Conservation (phyloP, 108 stramenopile genomes). For the Cyclotella baltica region DNA sequence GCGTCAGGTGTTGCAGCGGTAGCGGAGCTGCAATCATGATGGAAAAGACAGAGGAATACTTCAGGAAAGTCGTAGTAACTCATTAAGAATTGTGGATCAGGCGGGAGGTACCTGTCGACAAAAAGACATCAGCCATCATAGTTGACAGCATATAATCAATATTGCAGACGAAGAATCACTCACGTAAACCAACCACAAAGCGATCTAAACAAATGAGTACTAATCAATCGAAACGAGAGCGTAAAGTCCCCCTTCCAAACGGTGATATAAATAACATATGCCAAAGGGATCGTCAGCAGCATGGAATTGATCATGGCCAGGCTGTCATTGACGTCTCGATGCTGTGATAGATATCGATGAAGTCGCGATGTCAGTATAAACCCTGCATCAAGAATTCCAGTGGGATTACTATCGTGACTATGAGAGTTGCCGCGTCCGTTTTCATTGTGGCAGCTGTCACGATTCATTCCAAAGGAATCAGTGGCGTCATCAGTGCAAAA, state of each 20-base stretch:
- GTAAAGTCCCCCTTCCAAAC: conserved; percentile 47
- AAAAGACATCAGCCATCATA: neutral
- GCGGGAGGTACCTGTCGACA: conserved; percentile 39
- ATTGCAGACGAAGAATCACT: neutral
- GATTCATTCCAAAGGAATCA: too few species aligned
- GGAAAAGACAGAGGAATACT: conserved; percentile 35
- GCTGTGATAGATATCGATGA: conserved; percentile 23
- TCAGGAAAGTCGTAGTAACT: conserved; percentile 55
- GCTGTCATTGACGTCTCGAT: conserved; percentile 35
- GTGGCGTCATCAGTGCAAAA: neutral
- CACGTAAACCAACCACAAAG: conserved; percentile 55
- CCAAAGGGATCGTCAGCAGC: conserved; percentile 13
- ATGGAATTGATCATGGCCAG: conserved; percentile 42
- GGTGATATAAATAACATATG: conserved; percentile 37
- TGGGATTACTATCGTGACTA: neutral
- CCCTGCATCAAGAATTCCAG: conserved; percentile 47
- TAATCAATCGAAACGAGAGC: conserved; percentile 37
- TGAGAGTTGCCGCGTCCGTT: neutral
- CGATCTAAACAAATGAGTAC: conserved; percentile 34
- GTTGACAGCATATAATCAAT: neutral
- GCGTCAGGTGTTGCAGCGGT: neutral
- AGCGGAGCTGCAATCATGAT: conserved; percentile 6
- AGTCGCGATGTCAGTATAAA: conserved; percentile 35
- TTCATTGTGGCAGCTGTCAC: neutral
- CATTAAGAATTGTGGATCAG: conserved; percentile 39